Conservation (phyloP, 352 stramenopile species). For the Thraustotheca clavata region DNA sequence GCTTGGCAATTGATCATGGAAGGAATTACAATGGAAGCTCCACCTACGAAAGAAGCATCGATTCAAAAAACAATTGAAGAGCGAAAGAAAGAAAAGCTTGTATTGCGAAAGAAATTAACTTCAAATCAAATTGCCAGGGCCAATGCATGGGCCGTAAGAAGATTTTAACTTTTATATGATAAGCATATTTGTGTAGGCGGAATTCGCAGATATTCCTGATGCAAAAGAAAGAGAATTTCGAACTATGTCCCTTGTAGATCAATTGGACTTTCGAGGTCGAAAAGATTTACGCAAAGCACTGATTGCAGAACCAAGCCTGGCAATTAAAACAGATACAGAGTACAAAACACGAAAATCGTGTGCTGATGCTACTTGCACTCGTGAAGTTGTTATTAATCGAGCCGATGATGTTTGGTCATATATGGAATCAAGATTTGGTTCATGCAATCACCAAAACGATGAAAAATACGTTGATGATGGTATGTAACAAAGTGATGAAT, state of each 20-base stretch:
- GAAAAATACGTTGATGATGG: conserved; percentile 22
- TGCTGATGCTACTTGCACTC: conserved; percentile 17
- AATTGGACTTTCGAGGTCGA: conserved; percentile 5
- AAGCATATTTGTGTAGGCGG: neutral
- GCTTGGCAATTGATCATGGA: neutral
- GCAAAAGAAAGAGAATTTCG: conserved; percentile 14
- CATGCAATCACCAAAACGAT: neutral
- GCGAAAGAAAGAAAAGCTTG: neutral
- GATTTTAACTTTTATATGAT: neutral
- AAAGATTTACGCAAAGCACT: conserved; percentile 15
- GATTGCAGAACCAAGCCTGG: conserved; percentile 2
- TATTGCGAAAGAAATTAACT: neutral
- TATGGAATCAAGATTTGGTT: conserved; percentile 17
- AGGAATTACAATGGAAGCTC: neutral
- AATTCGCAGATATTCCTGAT: conserved; percentile 9
- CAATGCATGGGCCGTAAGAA: conserved; percentile 19
- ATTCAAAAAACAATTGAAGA: neutral
- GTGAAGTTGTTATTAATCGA: conserved; percentile 18
- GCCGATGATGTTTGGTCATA: conserved; percentile 19
- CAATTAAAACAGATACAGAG: neutral
- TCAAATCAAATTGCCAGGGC: neutral
- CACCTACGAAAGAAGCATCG: neutral
- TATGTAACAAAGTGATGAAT: neutral
- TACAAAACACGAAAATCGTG: conserved; percentile 21
- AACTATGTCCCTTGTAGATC: conserved; percentile 8